Evolutionary conservation across 805 yeast genomes (phyloP).

Genomic region (Metschnikowia cerradonensis): DNA sequence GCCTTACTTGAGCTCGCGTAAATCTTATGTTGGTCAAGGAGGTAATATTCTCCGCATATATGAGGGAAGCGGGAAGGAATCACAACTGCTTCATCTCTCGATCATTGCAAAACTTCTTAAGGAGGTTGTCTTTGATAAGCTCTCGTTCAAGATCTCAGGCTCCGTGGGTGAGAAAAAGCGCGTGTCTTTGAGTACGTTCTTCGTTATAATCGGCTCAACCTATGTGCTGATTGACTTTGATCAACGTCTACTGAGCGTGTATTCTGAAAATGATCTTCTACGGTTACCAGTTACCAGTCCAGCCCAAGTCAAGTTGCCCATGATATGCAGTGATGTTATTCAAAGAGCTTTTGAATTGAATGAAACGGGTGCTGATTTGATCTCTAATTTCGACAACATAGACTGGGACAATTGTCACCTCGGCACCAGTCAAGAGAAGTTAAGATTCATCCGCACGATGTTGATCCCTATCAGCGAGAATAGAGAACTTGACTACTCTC

Average conservation of each 20-base stretch:
- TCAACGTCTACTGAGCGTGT: conserved; percentile 2
- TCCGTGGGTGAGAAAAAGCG: background rate
- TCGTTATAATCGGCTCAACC: conserved; percentile 5
- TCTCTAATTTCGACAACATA: background rate
- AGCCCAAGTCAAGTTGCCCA: background rate
- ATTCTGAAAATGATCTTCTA: conserved; percentile 2
- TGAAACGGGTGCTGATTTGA: background rate
- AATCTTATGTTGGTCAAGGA: conserved; percentile 4
- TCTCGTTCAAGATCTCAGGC: conserved; percentile 4
- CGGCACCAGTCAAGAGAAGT: conserved; percentile 11
- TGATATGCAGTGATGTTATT: conserved; percentile 3
- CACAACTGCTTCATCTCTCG: conserved; percentile 7
- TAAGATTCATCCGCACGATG: conserved; percentile 14
- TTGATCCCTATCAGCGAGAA: conserved; percentile 6
- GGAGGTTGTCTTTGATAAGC: conserved; percentile 9
- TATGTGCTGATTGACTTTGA: conserved; percentile 10
- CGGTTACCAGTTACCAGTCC: conserved; percentile 5
- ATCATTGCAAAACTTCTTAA: conserved; percentile 11
- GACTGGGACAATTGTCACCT: conserved; percentile 6
- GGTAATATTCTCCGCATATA: conserved; percentile 14
- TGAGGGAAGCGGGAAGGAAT: conserved; percentile 9
- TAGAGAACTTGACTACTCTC: background rate
- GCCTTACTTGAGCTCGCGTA: conserved; percentile 1
- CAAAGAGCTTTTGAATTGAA: conserved; percentile 8
- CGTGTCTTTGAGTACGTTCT: conserved; percentile 6